A percentile compares a stretch with the other conserved stretches of the same genome.
These are phyloP conservation scores for Mediolabrus comicus DNA, from an alignment of 108 stramenopile species.

Conservation along the genomic window DNA sequence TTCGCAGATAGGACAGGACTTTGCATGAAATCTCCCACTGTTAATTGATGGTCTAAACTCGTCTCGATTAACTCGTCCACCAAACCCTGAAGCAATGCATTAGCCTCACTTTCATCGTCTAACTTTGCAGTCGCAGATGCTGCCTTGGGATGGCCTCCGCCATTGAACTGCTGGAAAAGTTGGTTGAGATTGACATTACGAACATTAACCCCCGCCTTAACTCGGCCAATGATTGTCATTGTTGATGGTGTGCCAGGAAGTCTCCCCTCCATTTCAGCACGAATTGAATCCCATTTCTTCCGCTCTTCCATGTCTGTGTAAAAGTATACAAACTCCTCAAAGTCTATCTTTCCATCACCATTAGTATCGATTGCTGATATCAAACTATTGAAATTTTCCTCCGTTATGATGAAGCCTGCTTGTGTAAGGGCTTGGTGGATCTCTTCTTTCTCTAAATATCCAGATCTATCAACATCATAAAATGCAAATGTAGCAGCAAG, in stretches of 20 bases:
- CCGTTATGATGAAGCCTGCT: slow-evolving; percentile 59
- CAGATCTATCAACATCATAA: slow-evolving; percentile 70
- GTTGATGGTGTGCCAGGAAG: slow-evolving; percentile 44
- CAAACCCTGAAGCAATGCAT: slow-evolving; percentile 56
- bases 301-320: slow-evolving; percentile 49
- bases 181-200: slow-evolving; percentile 79
- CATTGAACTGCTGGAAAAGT: slow-evolving; percentile 74
- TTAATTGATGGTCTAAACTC: slow-evolving; percentile 62
- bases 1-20: slow-evolving; percentile 71
- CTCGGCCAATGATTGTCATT: slow-evolving; percentile 86
- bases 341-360: slow-evolving; percentile 70
- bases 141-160: slow-evolving; percentile 88
- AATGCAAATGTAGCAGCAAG: slow-evolving; percentile 76
- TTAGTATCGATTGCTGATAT: slow-evolving; percentile 70
- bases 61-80: slow-evolving; percentile 76
- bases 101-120: slow-evolving; percentile 70
- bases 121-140: slow-evolving; percentile 82
- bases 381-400: slow-evolving; percentile 44
- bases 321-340: slow-evolving; percentile 81
- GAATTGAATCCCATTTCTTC: slow-evolving; percentile 18
- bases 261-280: slow-evolving; percentile 28
- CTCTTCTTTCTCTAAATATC: slow-evolving; percentile 70
- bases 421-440: slow-evolving; percentile 53
- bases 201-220: slow-evolving; percentile 79
- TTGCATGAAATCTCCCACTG: slow-evolving; percentile 87